Conservation (phyloP, 441 rosid genomes). For the Erysimum cheiri region DNA sequence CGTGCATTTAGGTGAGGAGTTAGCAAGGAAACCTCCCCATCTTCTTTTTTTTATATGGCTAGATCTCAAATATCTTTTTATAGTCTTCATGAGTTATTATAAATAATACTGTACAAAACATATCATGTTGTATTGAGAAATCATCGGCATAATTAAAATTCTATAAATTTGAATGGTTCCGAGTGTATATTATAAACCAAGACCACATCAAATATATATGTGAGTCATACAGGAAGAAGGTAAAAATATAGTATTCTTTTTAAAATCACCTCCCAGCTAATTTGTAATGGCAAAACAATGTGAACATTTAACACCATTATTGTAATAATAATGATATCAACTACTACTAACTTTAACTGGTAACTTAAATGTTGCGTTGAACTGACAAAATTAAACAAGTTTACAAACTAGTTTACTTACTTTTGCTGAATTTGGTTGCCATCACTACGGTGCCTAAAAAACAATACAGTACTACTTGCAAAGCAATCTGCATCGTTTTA, state of each 20-base stretch:
- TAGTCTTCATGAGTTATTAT: not conserved
- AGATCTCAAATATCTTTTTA: constrained; percentile 1
- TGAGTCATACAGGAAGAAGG: not conserved
- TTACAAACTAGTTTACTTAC: not conserved
- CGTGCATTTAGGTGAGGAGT: constrained; percentile 39
- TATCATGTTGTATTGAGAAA: not conserved
- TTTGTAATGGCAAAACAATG: not conserved
- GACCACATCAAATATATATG: constrained; percentile 1
- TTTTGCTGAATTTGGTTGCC: not conserved
- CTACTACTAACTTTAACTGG: not conserved
- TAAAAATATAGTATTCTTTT: not conserved
- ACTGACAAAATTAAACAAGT: not conserved
- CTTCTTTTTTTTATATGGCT: not conserved
- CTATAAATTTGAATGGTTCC: not conserved
- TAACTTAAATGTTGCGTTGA: not conserved
- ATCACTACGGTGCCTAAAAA: too few species aligned
- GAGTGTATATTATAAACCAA: not conserved
- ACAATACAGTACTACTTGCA: too few species aligned
- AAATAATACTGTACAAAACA: not conserved
- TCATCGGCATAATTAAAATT: not conserved
- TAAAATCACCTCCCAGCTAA: not conserved
- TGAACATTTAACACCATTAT: not conserved
- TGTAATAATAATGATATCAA: not conserved
- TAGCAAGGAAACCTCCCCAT: constrained; percentile 26
- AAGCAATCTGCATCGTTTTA: not conserved